Percentiles rank a stretch among this genome's conserved stretches.
Conservation (phyloP, 2,329 filamentous ascomycete species). For the Diaporthe ampelina region DNA sequence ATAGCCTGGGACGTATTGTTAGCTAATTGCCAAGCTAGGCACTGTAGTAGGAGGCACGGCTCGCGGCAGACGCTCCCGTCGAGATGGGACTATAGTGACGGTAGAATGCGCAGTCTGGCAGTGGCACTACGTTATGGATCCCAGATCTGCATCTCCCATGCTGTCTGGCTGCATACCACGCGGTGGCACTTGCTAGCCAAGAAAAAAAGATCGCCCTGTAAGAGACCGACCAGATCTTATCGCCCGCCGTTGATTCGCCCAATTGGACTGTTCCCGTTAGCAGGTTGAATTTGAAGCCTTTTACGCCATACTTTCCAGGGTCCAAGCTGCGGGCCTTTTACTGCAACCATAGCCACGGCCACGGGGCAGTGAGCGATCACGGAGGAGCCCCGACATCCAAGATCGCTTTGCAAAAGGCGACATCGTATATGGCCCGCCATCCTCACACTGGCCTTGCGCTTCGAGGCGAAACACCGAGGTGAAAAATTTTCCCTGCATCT, state of each 20-base stretch:
- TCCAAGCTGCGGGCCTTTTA: not conserved
- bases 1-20: not conserved
- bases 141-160: conserved; percentile 16
- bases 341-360: not conserved
- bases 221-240: conserved; percentile 33
- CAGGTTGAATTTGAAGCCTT: conserved; percentile 37
- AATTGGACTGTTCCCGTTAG: conserved; percentile 19
- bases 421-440: conserved; percentile 5
- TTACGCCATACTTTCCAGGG: conserved; percentile 37
- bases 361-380: conserved; percentile 26
- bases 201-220: conserved; percentile 16
- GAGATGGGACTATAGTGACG: too few species aligned
- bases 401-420: conserved; percentile 11
- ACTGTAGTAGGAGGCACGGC: conserved; percentile 2
- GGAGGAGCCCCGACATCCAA: conserved; percentile 4
- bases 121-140: too few species aligned
- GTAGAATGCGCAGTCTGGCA: too few species aligned
- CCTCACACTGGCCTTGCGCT: not conserved
- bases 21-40: conserved; percentile 13
- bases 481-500: conserved; percentile 29
- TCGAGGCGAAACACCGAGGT: conserved; percentile 29
- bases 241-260: conserved; percentile 38
- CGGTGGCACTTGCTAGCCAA: not conserved
- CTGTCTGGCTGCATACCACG: conserved; percentile 13
- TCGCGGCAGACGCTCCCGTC: conserved; percentile 3